phyloP scores from a whole-genome alignment of 1,284 basidiomycete species.

The Lentinus polychrous region DNA sequence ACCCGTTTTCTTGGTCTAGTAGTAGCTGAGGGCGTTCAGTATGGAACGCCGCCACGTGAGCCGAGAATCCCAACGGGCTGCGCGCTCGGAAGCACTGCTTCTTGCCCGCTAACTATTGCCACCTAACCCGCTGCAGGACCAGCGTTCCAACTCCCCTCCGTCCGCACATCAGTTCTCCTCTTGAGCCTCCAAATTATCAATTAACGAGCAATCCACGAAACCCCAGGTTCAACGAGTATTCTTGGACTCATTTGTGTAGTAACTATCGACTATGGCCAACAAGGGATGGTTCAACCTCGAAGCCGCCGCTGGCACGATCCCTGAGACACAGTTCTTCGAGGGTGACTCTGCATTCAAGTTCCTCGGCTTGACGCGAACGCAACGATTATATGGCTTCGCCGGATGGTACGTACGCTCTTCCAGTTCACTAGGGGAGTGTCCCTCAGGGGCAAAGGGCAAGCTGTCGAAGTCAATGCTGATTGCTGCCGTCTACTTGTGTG shows the following conservation, averaged over 20 bases:
- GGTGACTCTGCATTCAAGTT: slow-evolving; percentile 80
- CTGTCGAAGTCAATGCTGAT: not conserved
- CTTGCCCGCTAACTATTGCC: not conserved
- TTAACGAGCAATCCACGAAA: too few species aligned
- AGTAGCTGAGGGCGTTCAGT: not conserved
- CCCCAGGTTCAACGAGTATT: too few species aligned
- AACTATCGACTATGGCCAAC: slow-evolving; percentile 22
- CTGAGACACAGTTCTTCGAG: slow-evolving; percentile 73
- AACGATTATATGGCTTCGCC: slow-evolving; percentile 79
- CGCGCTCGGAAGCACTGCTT: not conserved
- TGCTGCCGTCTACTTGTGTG: not conserved
- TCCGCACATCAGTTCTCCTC: too few species aligned
- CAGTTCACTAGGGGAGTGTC: not conserved
- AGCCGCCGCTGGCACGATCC: slow-evolving; percentile 45
- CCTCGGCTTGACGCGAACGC: slow-evolving; percentile 69
- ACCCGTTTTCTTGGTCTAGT: not conserved
- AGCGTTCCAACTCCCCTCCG: slow-evolving; percentile 2
- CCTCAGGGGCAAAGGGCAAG: not conserved
- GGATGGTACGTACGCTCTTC: slow-evolving; percentile 54
- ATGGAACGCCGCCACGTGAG: not conserved
- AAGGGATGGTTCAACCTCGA: slow-evolving; percentile 72
- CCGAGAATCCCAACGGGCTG: not conserved
- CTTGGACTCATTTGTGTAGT: slow-evolving; percentile 10
- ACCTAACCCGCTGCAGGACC: slow-evolving; percentile 2
- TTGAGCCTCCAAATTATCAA: too few species aligned